A percentile compares a stretch with the other conserved stretches of the same genome.
Conservation (phyloP, 1,284 basidiomycete species). For the Paramarasmius palmivorus region DNA sequence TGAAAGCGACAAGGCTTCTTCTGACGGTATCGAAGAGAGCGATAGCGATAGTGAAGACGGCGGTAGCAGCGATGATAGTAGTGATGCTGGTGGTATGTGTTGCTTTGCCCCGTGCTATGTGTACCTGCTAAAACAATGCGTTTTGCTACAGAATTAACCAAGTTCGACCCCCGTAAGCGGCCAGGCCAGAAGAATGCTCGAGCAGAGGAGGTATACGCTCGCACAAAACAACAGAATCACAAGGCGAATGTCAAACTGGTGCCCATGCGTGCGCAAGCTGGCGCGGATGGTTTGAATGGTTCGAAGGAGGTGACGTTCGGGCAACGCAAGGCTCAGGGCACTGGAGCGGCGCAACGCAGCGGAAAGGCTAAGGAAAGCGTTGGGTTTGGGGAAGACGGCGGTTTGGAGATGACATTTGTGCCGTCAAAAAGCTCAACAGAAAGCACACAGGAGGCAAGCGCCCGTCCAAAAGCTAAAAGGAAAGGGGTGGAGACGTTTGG, state of each 20-base stretch:
- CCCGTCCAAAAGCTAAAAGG: conserved; percentile 34
- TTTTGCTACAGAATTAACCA: conserved; percentile 44
- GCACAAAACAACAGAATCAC: conserved; percentile 42
- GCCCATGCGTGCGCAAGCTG: conserved; percentile 54
- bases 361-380: conserved; percentile 15
- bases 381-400: conserved; percentile 41
- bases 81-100: conserved; percentile 43
- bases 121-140: not conserved
- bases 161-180: conserved; percentile 43
- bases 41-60: conserved; percentile 49
- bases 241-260: conserved; percentile 56
- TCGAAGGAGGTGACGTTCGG: conserved; percentile 64
- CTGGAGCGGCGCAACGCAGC: conserved; percentile 9
- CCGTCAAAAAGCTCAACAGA: conserved; percentile 39
- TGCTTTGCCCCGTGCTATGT: not conserved
- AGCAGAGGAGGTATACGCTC: conserved; percentile 43
- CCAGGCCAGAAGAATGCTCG: conserved; percentile 47
- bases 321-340: conserved; percentile 44
- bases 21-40: conserved; percentile 58
- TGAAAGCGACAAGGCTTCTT: conserved; percentile 81
- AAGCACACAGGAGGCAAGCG: conserved; percentile 36
- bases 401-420: conserved; percentile 68
- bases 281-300: conserved; percentile 28
- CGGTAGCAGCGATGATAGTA: conserved; percentile 55
- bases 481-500: conserved; percentile 81